Percentiles rank a stretch among this genome's conserved stretches.
phyloP scores from a whole-genome alignment of 192 early-diverging fungal genomes.

The Coemansia sp. region DNA sequence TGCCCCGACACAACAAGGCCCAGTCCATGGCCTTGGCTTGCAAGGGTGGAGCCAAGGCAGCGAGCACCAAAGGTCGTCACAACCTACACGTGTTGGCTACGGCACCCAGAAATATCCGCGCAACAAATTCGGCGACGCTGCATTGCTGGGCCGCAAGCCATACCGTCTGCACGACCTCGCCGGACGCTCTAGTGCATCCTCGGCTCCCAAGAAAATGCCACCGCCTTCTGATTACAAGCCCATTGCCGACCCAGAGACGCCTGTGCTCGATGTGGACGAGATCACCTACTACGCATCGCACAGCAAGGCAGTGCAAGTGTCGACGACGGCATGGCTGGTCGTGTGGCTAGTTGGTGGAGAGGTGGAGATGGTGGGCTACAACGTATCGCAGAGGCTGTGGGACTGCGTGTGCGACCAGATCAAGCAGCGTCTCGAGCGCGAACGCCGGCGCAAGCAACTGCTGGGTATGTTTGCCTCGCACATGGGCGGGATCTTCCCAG shows the following conservation, averaged over 20 bases:
- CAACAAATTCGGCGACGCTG: constrained; percentile 2
- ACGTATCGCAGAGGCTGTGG: constrained; percentile 52
- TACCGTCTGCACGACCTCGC: constrained; percentile 14
- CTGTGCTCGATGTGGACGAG: constrained; percentile 27
- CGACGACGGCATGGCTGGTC: constrained; percentile 44
- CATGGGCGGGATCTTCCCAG: constrained; percentile 55
- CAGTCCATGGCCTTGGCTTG: constrained; percentile 42
- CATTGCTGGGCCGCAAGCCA: constrained; percentile 6
- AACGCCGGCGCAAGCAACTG: constrained; percentile 54
- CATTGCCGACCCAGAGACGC: constrained; percentile 45
- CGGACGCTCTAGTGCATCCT: constrained; percentile 5
- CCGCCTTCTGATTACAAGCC: constrained; percentile 53
- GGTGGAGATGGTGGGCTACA: constrained; percentile 59
- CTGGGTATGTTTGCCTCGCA: constrained; percentile 55
- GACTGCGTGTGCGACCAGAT: constrained; percentile 49
- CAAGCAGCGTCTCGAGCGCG: constrained; percentile 53
- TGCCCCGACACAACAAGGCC: constrained; percentile 9
- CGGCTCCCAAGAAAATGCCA: constrained; percentile 26
- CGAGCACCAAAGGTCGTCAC: constrained; percentile 6
- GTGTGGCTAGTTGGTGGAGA: constrained; percentile 57
- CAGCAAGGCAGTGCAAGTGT: constrained; percentile 11
- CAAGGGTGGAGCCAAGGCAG: constrained; percentile 34
- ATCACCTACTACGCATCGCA: constrained; percentile 34
- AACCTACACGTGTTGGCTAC: constrained; percentile 9
- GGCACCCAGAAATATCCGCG: constrained; percentile 8